Evolutionary conservation across 768 basidiomycete species (phyloP).

Genomic region (Lactarius sp.): DNA sequence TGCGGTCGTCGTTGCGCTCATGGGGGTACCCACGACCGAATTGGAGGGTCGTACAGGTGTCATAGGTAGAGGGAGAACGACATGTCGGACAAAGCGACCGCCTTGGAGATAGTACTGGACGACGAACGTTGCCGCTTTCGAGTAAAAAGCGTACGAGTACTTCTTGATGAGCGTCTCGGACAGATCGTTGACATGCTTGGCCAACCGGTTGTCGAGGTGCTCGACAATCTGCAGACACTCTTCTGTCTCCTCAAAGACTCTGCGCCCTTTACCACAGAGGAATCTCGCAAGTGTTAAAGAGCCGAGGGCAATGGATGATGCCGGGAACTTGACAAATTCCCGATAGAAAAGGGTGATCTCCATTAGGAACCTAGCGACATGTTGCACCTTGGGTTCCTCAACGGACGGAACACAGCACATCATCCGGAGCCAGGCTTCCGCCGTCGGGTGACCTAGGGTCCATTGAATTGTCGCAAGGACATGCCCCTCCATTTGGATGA

Average conservation of each 20-base stretch:
- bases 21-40: conserved; percentile 64
- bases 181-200: conserved; percentile 84
- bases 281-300: conserved; percentile 84
- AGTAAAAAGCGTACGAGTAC: conserved; percentile 96
- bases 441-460: conserved; percentile 95
- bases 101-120: conserved; percentile 93
- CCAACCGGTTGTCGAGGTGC: conserved; percentile 78
- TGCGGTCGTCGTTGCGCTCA: conserved; percentile 64
- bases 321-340: conserved; percentile 82
- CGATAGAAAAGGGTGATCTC: conserved; percentile 98
- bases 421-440: conserved; percentile 92
- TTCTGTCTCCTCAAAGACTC: conserved; percentile 78
- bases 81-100: conserved; percentile 58
- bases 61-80: conserved; percentile 49
- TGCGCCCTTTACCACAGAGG: conserved; percentile 76
- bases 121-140: conserved; percentile 89
- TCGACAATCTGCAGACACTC: conserved; percentile 81
- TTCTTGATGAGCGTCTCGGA: conserved; percentile 97
- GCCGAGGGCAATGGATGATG: conserved; percentile 87
- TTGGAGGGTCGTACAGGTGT: conserved; percentile 51
- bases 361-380: conserved; percentile 97
- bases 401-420: conserved; percentile 68
- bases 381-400: conserved; percentile 89
- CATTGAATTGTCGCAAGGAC: conserved; percentile 95
- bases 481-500: conserved; percentile 99